These are phyloP conservation scores for Saccharomyces hybrid DNA, from an alignment of 1,139 yeast species.

Conservation along the genomic window DNA sequence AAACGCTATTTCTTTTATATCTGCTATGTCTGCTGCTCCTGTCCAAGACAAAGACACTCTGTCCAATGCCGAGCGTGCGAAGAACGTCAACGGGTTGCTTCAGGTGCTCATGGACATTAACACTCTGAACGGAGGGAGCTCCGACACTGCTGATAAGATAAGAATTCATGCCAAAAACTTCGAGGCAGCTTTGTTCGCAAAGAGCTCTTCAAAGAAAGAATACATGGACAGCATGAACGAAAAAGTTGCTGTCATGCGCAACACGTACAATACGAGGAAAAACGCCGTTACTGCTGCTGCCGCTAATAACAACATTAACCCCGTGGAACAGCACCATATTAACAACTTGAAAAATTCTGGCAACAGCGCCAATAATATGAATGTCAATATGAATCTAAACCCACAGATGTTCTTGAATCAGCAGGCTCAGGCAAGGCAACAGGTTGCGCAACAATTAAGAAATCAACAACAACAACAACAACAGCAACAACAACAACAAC, in stretches of 20 bases:
- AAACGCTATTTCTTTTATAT: not conserved
- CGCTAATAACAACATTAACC: constrained; percentile 9
- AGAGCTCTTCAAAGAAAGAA: constrained; percentile 29
- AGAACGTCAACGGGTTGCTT: constrained; percentile 29
- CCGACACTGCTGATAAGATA: constrained; percentile 31
- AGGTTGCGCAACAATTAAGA: constrained; percentile 32
- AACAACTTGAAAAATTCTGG: constrained; percentile 10
- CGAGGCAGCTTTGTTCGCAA: constrained; percentile 31
- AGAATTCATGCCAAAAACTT: constrained; percentile 32
- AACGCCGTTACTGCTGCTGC: constrained; percentile 11
- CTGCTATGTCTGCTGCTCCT: constrained; percentile 12
- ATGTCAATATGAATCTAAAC: constrained; percentile 23
- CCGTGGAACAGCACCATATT: constrained; percentile 3
- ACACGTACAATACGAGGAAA: constrained; percentile 27
- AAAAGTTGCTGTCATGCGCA: constrained; percentile 30
- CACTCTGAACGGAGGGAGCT: constrained; percentile 30
- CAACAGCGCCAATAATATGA: constrained; percentile 10
- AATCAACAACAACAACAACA: constrained; percentile 19
- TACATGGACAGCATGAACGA: constrained; percentile 32
- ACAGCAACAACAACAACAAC: constrained; percentile 13
- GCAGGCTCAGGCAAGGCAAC: constrained; percentile 46
- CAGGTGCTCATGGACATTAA: constrained; percentile 31
- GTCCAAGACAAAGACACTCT: constrained; percentile 25
- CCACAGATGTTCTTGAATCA: constrained; percentile 41
- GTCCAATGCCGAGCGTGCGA: constrained; percentile 29